Evolutionary conservation across 768 basidiomycete species (phyloP).

Genomic region (Erythrobasidium yunnanense): DNA sequence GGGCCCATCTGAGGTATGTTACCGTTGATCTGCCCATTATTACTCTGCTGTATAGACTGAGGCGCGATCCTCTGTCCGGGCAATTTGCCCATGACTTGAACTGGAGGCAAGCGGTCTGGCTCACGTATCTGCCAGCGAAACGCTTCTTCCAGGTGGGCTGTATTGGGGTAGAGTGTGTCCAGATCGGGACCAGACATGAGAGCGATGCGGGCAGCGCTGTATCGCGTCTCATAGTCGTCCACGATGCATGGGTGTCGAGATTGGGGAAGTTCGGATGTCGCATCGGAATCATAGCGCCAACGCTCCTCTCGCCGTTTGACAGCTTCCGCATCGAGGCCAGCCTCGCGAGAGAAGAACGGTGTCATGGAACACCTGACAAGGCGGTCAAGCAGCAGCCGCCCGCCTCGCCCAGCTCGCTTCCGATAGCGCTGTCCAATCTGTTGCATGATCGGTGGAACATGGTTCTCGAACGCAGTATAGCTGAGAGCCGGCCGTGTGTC

Average conservation of each 20-base stretch:
- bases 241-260: conserved; percentile 32
- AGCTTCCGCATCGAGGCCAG: conserved; percentile 19
- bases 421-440: conserved; percentile 49
- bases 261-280: conserved; percentile 30
- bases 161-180: conserved; percentile 9
- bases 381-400: conserved; percentile 65
- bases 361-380: not conserved
- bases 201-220: conserved; percentile 17
- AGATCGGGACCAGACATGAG: conserved; percentile 29
- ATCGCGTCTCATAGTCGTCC: conserved; percentile 32
- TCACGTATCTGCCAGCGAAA: conserved; percentile 27
- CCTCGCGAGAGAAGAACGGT: too few species aligned
- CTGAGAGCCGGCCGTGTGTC: conserved; percentile 24
- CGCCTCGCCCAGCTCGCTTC: conserved; percentile 69
- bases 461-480: conserved; percentile 35
- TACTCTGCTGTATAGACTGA: too few species aligned
- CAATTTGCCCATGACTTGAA: conserved; percentile 29
- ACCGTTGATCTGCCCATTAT: not conserved
- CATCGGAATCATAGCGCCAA: conserved; percentile 34
- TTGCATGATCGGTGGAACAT: conserved; percentile 40
- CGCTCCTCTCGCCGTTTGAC: conserved; percentile 27
- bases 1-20: too few species aligned
- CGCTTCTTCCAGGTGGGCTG: conserved; percentile 26
- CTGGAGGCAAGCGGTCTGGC: conserved; percentile 23
- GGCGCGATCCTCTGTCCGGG: conserved; percentile 15